Evolutionary conservation across 768 basidiomycete genomes (phyloP).

Genomic region (Holtermannia corniformis): DNA sequence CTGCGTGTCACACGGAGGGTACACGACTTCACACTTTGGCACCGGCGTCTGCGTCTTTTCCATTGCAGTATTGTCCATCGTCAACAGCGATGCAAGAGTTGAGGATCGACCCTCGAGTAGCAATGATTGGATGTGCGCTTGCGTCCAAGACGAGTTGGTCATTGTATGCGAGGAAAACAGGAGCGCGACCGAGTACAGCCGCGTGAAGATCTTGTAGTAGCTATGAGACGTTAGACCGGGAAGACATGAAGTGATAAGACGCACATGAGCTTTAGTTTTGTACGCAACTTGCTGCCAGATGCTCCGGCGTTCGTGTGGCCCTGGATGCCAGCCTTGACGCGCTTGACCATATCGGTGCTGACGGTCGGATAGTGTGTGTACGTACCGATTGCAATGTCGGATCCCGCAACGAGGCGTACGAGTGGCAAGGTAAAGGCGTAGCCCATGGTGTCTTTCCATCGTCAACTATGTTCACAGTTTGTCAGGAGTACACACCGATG

Average conservation of each 20-base stretch:
- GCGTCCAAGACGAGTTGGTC: slow-evolving; percentile 96
- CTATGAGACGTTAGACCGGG: slow-evolving; percentile 42
- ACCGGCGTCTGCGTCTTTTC: slow-evolving; percentile 6
- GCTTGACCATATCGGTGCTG: slow-evolving; percentile 81
- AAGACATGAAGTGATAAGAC: slow-evolving; percentile 19
- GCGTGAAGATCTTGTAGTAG: slow-evolving; percentile 83
- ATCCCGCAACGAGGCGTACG: slow-evolving; percentile 52
- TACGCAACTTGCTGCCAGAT: slow-evolving; percentile 52
- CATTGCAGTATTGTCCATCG: slow-evolving; percentile 12
- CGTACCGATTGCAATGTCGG: slow-evolving; percentile 62
- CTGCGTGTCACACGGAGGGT: slow-evolving; percentile 83
- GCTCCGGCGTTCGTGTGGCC: slow-evolving; percentile 61
- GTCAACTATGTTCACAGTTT: not conserved
- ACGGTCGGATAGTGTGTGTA: slow-evolving; percentile 97
- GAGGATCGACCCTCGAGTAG: slow-evolving; percentile 41
- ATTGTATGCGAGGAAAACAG: slow-evolving; percentile 56
- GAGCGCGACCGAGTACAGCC: slow-evolving; percentile 67
- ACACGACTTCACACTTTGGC: slow-evolving; percentile 51
- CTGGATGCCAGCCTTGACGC: slow-evolving; percentile 54
- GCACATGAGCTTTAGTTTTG: slow-evolving; percentile 57
- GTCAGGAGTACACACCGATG: slow-evolving; percentile 52
- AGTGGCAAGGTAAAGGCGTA: slow-evolving; percentile 88
- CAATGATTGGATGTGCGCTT: slow-evolving; percentile 67
- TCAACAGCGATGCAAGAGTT: slow-evolving; percentile 16
- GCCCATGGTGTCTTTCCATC: slow-evolving; percentile 79